Conservation (phyloP, 345 rosid genomes). For the Passiflora organensis region DNA sequence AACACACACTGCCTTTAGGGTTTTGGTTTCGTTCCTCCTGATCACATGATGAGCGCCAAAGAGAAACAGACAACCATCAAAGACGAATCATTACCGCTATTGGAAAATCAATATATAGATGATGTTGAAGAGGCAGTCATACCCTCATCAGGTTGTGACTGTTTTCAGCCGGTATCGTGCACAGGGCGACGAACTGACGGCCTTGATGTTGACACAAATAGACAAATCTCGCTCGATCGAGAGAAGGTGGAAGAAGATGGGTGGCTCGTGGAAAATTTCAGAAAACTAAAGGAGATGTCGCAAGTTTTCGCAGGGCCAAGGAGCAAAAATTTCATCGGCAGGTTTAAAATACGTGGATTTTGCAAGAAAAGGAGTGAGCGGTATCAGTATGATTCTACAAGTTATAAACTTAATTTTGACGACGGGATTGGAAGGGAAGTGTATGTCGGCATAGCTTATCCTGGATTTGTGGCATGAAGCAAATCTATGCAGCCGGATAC, state of each 20-base stretch:
- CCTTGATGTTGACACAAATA: too few relatives aligned
- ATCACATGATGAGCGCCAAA: too few relatives aligned
- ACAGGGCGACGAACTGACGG: too few relatives aligned
- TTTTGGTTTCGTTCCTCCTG: too few relatives aligned
- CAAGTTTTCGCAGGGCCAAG: conserved; percentile 52
- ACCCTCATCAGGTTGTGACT: conserved; percentile 5
- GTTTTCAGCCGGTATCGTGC: conserved; percentile 18
- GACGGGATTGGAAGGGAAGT: conserved; percentile 32
- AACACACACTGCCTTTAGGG: too few relatives aligned
- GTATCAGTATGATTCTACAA: conserved; percentile 53
- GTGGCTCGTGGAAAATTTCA: conserved; percentile 33
- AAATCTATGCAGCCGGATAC: conserved; percentile 23
- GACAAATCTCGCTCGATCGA: too few relatives aligned
- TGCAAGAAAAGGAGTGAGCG: conserved; percentile 32
- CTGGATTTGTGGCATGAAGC: conserved; percentile 21
- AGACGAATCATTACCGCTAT: not conserved
- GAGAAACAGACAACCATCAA: too few relatives aligned
- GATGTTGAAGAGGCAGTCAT: not conserved
- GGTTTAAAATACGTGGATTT: conserved; percentile 23
- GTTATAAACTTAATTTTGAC: conserved; percentile 74
- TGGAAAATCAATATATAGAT: not conserved
- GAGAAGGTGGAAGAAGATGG: conserved; percentile 15
- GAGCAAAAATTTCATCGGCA: conserved; percentile 61
- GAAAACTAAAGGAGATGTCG: conserved; percentile 36
- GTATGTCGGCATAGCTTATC: conserved; percentile 3